Evolutionary conservation across 805 yeast genomes (phyloP), one percentile per base, ranked within the genome.

Genomic region (Peterozyma toletana): DNA sequence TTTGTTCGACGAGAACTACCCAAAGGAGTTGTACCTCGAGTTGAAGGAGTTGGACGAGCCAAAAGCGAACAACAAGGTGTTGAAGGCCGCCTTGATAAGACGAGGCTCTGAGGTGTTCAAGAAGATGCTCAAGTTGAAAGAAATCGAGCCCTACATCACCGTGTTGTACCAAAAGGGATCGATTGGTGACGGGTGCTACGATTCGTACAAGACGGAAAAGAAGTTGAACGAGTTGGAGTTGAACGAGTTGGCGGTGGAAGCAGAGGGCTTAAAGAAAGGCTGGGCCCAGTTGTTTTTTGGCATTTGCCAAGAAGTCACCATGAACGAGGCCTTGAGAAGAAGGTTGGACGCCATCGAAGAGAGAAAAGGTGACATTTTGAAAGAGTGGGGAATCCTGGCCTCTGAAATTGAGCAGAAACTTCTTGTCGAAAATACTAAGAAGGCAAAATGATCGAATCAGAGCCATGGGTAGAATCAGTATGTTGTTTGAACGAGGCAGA

Each of bases 21-120:
- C 87, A 4, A 71, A 78, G 50, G 82, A 78, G 45, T 59, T 87
- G 48, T 88, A 82, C 60, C 60, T 68, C 42, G 73, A 80, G 39
- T 67, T 90, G 44, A 75, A 77, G 53, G 67, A 65, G 13, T 69
- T 68, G 53, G 64, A 59, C 14, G 71, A 71, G 14, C 73, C 75
- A 29, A 77, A 77, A 48, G 86, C 89, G 5, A 89, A 90, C 50
- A 91, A 83, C 18, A 86, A 82, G 55, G 81, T 86, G 16, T 53
- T 86, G 53, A 84, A 83, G 56, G 83, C 86, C 13, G 85, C 86
- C 1, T 56, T 81, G 36, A 55, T 80, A 42, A 73, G 77, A 52
- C 74, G 86, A 64, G 86, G 95, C n/a, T 84, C 90, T 9, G 98
- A 91, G 64, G 85, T 89, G 10, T 70, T 93, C 45, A 80, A 95